Base-by-base conservation (phyloP, 1,284 basidiomycete genomes). In the Trametes versicolor region DNA sequence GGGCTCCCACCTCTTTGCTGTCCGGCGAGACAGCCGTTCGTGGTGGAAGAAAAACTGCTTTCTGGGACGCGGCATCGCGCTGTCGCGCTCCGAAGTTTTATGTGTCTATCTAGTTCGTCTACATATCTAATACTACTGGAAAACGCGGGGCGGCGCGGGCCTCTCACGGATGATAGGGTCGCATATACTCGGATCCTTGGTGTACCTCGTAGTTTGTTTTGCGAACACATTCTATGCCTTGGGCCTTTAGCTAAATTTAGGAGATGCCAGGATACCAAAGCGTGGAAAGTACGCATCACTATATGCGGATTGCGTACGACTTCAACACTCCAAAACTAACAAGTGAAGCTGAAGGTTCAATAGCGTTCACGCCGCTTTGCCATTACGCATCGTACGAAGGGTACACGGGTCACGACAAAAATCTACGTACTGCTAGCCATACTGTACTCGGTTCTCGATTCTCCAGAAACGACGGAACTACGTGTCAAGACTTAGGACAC, bases 81-180 rank as follows among this genome's bases (percentile, higher is more conserved):
- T 48, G 45, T 23, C 23, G 25, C 21, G 45, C 12, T 6, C 15
- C 21, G 1, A 29, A 17, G 49, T 4, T 4, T 13, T 45, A 27
- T 39, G 58, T 37, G 45, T 48, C 25, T 48, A 8, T 48, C 25
- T 48, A 19, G 23, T 49, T 7, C 32, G 19, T 37, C 45, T 32
- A 15, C n/a, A 19, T 41, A 34, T 51, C 25, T 51, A 19, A 25
- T 57, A 23, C 52, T 56, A 21, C 43, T 56, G 60, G 60, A 61
- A 61, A 61, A 61, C 34, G 10, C 21, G 43, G 52, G 45, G 32
- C 50, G n/a, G 21, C 29, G 41, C 19, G n/a, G 27, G 43, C 51
- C 10, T 32, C 53, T 36, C 27, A 62, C 27, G 60, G 60, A 62
- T 54, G 60, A 62, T 57, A 56, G 60, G 60, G 54, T 51, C 53